Base-by-base conservation (phyloP, 164 flowering plant genomes). In the Magnolia changhungtana region DNA sequence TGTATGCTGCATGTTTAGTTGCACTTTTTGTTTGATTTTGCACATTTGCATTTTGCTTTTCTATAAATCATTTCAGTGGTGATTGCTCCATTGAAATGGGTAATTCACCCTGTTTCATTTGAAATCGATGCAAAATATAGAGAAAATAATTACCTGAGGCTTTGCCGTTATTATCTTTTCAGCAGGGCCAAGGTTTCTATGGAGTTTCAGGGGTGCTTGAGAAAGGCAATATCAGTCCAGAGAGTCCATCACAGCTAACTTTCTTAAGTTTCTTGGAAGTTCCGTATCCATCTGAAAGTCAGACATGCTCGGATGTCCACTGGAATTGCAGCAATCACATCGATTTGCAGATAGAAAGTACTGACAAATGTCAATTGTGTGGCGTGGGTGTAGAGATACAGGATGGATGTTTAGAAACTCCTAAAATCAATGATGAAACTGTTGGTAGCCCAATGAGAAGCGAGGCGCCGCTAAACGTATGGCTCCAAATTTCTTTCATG, bases 151-250 rank as follows among this genome's bases (percentile, higher is more conserved):
- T 29, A 16, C 8, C 49, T 64, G 19, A 64, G 19, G 8, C 29
- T 31, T 71, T 52, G 58, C 67, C 1, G 14, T 76, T 37, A 14
- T 78, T 50, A 31, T 21, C 20, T 50, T 81, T 77, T 59, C 1
- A 75, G 79, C 79, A 90, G 88, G 84, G 71, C 58, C 84, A 75
- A 79, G 89, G 84, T 83, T 78, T 72, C 69, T 85, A 79, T 74
- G 81, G 79, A 75, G 76, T 88, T 78, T 79, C 86, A 14, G 82
- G 80, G 55, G 71, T 84, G 69, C 80, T 87, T 77, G 87, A 81
- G 49, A 86, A 80, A 82, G 82, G 74, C 27, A 75, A 58, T 59
- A 67, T 49, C 9, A 71, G 72, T 78, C 71, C 77, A 50, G 77
- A 73, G 52, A 75, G 82, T 80, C 85, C 81, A 71, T 49, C 86